phyloP scores from a whole-genome alignment of 1,284 basidiomycete species.

The Leccinum ponderosum region DNA sequence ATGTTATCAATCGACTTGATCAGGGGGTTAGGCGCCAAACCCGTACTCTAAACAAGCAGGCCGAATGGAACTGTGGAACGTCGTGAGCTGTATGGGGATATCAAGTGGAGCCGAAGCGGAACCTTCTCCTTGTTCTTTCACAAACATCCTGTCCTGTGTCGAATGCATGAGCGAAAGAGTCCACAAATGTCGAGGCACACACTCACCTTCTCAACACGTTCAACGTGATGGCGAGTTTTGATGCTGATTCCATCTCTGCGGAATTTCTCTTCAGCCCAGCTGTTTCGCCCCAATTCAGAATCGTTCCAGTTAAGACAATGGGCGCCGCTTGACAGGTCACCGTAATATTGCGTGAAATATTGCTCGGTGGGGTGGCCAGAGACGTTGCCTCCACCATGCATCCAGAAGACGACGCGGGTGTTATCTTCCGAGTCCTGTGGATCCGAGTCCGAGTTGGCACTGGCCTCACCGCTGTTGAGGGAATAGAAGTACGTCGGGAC shows the following conservation, averaged over 20 bases:
- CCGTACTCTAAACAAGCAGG: constrained; percentile 86
- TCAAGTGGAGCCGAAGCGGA: constrained; percentile 14
- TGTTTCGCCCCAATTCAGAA: constrained; percentile 29
- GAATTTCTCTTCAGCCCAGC: constrained; percentile 75
- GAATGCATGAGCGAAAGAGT: constrained; percentile 16
- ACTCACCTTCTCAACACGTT: constrained; percentile 66
- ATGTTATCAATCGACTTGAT: constrained; percentile 61
- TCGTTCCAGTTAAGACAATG: constrained; percentile 4
- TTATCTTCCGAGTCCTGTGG: no score
- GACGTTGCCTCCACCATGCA: no score
- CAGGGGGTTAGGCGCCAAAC: constrained; percentile 78
- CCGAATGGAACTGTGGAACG: constrained; percentile 66
- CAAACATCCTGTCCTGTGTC: constrained; percentile 53
- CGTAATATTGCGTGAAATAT: no score
- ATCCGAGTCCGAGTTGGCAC: no score
- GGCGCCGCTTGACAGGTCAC: constrained; percentile 20
- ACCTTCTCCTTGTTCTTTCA: constrained; percentile 67
- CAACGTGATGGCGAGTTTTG: constrained; percentile 77
- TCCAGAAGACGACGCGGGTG: no score
- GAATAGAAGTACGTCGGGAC: no score
- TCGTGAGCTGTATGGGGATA: constrained; percentile 18
- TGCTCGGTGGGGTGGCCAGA: no score
- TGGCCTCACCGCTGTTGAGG: no score
- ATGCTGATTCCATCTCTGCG: constrained; percentile 78
- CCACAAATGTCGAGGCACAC: constrained; percentile 12